A percentile compares a stretch with the other conserved stretches of the same genome.
phyloP scores from a whole-genome alignment of 176 grass and related monocot genomes.

The Carex kokanica region DNA sequence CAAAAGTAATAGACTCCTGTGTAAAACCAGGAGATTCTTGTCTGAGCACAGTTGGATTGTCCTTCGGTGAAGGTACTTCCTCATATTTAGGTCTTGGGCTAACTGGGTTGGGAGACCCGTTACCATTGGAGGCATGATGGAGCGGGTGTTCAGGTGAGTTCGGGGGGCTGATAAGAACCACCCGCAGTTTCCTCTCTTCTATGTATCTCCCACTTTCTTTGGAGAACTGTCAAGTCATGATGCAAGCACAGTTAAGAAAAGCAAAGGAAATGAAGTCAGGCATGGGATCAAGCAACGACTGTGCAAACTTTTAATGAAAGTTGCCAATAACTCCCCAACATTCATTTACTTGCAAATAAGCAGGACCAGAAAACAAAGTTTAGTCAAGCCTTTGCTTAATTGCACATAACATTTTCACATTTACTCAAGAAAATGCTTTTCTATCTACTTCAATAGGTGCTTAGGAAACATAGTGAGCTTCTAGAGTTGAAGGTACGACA shows the following conservation, averaged over 20 bases:
- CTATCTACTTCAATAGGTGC: neutral
- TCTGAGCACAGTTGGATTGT: conserved; percentile 33
- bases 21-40: conserved; percentile 34
- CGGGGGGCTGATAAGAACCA: conserved; percentile 69
- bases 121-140: neutral
- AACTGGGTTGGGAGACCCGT: neutral
- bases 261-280: neutral
- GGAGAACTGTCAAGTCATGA: conserved; percentile 55
- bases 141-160: conserved; percentile 24
- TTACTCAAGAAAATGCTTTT: neutral
- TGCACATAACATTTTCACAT: conserved; percentile 1
- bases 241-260: conserved; percentile 6
- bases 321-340: neutral
- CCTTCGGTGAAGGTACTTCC: conserved; percentile 25
- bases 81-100: conserved; percentile 11
- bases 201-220: conserved; percentile 87
- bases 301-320: neutral
- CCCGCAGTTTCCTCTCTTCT: conserved; percentile 91
- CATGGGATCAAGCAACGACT: neutral
- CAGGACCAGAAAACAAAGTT: conserved; percentile 4
- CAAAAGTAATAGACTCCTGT: conserved; percentile 30
- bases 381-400: neutral
- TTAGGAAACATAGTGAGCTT: neutral
- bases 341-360: neutral
- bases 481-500: neutral